These are phyloP conservation scores for Calcarisporium arbuscula DNA, from an alignment of 2,329 filamentous ascomycete species.

Conservation along the genomic window DNA sequence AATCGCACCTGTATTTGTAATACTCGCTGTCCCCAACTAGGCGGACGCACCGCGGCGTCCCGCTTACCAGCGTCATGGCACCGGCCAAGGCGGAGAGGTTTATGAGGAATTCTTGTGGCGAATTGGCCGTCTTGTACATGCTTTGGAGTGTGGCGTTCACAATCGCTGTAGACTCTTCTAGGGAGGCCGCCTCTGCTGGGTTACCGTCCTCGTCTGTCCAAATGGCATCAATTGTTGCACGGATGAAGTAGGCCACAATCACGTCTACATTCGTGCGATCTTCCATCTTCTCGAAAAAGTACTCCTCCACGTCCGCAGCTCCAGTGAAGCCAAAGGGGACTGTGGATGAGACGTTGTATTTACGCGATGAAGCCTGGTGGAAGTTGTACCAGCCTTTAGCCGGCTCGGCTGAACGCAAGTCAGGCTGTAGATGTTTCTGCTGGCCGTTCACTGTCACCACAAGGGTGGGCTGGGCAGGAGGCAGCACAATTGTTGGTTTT, in stretches of 20 bases:
- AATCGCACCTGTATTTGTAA: conserved; percentile 44
- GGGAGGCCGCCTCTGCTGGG: conserved; percentile 32
- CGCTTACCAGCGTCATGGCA: conserved; percentile 42
- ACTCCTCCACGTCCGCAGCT: conserved; percentile 17
- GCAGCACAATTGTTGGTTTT: conserved; percentile 35
- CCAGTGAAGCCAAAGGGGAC: conserved; percentile 3
- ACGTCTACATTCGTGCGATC: conserved; percentile 51
- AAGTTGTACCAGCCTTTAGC: conserved; percentile 13
- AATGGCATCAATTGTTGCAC: conserved; percentile 39
- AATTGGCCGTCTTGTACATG: conserved; percentile 43
- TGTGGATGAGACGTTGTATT: too few relatives aligned
- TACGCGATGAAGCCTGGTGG: too few relatives aligned
- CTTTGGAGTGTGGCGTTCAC: conserved; percentile 46
- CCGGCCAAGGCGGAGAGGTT: conserved; percentile 53
- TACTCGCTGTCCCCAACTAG: conserved; percentile 34
- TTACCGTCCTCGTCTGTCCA: conserved; percentile 46
- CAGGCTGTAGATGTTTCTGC: too few relatives aligned
- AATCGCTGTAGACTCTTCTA: conserved; percentile 50
- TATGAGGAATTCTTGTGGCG: conserved; percentile 50
- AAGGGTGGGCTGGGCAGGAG: too few relatives aligned
- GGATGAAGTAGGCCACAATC: conserved; percentile 49
- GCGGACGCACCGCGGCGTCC: conserved; percentile 33
- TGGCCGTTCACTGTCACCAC: conserved; percentile 47
- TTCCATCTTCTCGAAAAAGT: conserved; percentile 28
- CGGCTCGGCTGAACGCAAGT: too few relatives aligned